Conservation (phyloP, 257 asterid genomes). For the Lycium ferocissimum region DNA sequence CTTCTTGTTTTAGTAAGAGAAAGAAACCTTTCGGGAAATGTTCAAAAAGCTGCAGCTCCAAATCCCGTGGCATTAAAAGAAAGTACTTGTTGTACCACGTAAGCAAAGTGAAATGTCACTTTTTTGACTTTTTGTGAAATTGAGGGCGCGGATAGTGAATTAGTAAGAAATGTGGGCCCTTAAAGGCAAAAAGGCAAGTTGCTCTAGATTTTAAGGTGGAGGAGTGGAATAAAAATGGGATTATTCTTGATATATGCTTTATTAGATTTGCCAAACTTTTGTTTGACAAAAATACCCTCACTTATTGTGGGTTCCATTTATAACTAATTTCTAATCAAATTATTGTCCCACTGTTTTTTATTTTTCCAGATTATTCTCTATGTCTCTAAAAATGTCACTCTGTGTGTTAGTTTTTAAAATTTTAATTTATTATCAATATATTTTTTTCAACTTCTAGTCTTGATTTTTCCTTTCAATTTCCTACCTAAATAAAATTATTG, state of each 20-base stretch:
- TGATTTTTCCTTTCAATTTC: too few relatives aligned
- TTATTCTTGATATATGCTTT: constrained; percentile 39
- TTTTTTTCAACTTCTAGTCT: too few relatives aligned
- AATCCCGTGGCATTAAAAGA: not conserved
- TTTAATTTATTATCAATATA: too few relatives aligned
- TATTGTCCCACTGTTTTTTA: not conserved
- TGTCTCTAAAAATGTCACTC: not conserved
- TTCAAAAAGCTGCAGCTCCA: not conserved
- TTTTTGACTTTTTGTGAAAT: not conserved
- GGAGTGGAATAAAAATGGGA: not conserved
- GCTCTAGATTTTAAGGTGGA: not conserved
- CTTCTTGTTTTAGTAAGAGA: too few relatives aligned
- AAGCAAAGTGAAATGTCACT: not conserved
- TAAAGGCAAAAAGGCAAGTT: not conserved
- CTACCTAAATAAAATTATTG: not conserved
- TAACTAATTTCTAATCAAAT: not conserved
- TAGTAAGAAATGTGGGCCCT: not conserved
- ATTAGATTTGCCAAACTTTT: not conserved
- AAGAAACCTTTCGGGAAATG: not conserved
- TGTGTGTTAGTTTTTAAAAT: too few relatives aligned
- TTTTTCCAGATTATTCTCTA: not conserved
- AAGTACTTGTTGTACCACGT: not conserved
- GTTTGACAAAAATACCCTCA: constrained; percentile 1
- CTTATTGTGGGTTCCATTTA: not conserved
- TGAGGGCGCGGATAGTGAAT: not conserved